These are phyloP conservation scores for Kazachstania kunashirensis DNA, from an alignment of 805 yeast genomes.

Conservation along the genomic window DNA sequence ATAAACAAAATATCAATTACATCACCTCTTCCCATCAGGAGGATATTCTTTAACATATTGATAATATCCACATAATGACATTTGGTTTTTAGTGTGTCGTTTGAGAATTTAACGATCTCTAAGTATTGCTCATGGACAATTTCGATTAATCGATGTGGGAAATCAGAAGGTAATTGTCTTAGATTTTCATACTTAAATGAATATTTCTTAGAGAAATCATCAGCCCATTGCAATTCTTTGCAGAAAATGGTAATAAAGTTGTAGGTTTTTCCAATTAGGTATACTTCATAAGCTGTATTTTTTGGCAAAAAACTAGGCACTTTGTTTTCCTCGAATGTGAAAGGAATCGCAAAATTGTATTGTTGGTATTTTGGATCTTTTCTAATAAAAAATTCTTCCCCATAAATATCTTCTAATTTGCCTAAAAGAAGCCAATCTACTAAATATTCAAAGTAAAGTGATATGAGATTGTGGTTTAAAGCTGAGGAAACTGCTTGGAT, in stretches of 20 bases:
- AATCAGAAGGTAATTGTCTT: constrained; percentile 1
- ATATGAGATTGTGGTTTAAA: constrained; percentile 38
- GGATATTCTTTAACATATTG: constrained; percentile 50
- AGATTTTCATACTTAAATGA: constrained; percentile 9
- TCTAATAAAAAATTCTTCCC: constrained; percentile 54
- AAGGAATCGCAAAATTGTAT: constrained; percentile 9
- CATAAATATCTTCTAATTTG: constrained; percentile 38
- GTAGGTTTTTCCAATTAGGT: constrained; percentile 63
- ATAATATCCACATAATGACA: constrained; percentile 45
- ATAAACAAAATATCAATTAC: constrained; percentile 57
- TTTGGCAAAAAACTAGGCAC: constrained; percentile 34
- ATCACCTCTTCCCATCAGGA: constrained; percentile 73
- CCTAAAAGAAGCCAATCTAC: constrained; percentile 66
- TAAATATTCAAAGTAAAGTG: constrained; percentile 53
- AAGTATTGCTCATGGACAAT: constrained; percentile 37
- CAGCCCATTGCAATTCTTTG: constrained; percentile 57
- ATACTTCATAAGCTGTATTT: constrained; percentile 37
- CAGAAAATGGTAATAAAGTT: constrained; percentile 57
- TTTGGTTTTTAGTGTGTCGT: constrained; percentile 39
- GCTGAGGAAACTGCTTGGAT: constrained; percentile 36
- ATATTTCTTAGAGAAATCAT: constrained; percentile 32
- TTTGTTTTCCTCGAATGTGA: constrained; percentile 13
- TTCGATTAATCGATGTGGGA: constrained; percentile 21
- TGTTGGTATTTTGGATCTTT: constrained; percentile 5
- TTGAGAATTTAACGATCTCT: constrained; percentile 45